Base-by-base conservation (phyloP, 495 filamentous ascomycete genomes). In the Cudoniella acicularis region DNA sequence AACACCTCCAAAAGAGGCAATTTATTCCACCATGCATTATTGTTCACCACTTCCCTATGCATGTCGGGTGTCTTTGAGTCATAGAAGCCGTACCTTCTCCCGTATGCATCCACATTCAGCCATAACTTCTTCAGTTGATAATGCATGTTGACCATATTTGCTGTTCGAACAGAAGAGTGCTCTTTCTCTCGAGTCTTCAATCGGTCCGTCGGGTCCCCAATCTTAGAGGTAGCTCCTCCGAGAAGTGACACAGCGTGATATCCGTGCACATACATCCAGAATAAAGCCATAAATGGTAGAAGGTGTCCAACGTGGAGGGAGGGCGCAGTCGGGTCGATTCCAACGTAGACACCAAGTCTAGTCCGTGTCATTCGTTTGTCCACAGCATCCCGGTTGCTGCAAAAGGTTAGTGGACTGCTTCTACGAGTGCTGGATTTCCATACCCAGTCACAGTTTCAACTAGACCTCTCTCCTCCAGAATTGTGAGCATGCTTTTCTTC, bases 221-320 rank as follows among this genome's bases (percentile, higher is more conserved):
- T 80, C 64, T 84, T 86, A 40, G 86, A 87, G 0, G 94, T 99
- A 8, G 90, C 83, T 56, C 90, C 91, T 23, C 93, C 93, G 59
- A 97, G 78, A 59, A 99, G 71, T 50, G 86, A 87, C 21, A 88
- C 79, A 13, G 89, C 78, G 26, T 82, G 77, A 62, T 88, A 86
- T 13, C 94, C 93, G 73, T 92, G 83, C 41, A 96, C 76, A 69
- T 93, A 95, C 76, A 91, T 87, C 89, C 94, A 97, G 58, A 91
- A 93, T 24, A 97, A 72, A 0, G 91, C 85, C 94, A 99, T 98
- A 43, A 98, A 79, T 9, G 94, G 93, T 10, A 98, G 73, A 56
- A 99, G 83, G 70, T 99, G 92, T 26, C 94, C 94, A 54, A 98
- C 77, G 69, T 99, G 94, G 62, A 98, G 75, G 3, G 92, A 96